Percentiles rank a stretch among this genome's conserved stretches.
These are phyloP conservation scores for Knufia petricola DNA, from an alignment of 2,329 filamentous ascomycete genomes.

Conservation along the genomic window DNA sequence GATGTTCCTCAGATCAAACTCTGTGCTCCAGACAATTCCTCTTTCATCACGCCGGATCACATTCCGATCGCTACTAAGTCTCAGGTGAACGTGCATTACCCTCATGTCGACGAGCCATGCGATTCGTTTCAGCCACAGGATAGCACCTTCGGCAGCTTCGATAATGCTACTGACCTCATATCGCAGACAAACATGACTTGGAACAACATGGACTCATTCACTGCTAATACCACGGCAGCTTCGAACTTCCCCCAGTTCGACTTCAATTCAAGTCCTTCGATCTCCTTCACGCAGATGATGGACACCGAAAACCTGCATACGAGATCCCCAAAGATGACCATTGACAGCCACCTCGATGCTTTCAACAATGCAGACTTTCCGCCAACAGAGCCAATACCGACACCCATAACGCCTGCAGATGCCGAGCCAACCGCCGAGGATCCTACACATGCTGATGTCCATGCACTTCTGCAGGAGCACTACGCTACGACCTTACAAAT, in stretches of 20 bases:
- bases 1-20: constrained; percentile 3
- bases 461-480: constrained; percentile 8
- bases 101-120: background rate
- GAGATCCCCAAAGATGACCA: background rate
- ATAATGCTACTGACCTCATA: background rate
- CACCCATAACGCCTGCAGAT: background rate
- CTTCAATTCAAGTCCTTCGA: background rate
- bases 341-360: background rate
- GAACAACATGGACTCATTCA: background rate
- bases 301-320: background rate
- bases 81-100: background rate
- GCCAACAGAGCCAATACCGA: background rate
- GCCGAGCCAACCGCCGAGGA: background rate
- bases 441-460: constrained; percentile 7
- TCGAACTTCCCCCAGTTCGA: background rate
- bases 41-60: background rate
- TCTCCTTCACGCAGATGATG: constrained; percentile 7
- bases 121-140: background rate
- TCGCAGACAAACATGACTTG: background rate
- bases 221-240: background rate
- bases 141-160: no score
- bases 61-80: background rate
- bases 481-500: constrained; percentile 7
- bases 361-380: background rate
- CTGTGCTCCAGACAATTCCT: background rate